phyloP scores from a whole-genome alignment of 1,284 basidiomycete genomes.

The Phlebopus sp. region DNA sequence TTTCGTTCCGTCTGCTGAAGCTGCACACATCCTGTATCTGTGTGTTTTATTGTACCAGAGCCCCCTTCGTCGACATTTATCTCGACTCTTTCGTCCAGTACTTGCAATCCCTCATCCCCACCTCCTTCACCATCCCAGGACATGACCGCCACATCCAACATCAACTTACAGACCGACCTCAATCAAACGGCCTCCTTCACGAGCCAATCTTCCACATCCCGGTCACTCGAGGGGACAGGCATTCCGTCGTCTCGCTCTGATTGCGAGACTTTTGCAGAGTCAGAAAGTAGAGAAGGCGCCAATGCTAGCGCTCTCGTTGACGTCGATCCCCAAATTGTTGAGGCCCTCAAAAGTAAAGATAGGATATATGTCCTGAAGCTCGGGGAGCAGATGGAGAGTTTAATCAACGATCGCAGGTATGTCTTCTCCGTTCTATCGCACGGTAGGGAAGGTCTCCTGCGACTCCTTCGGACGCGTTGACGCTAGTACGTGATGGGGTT shows the following conservation, averaged over 20 bases:
- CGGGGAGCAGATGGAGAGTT: slow-evolving; percentile 74
- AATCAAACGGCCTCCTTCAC: slow-evolving; percentile 6
- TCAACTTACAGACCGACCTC: slow-evolving; percentile 12
- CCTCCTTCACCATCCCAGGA: slow-evolving; percentile 10
- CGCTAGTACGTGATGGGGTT: slow-evolving; percentile 9
- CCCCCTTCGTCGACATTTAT: slow-evolving; percentile 7
- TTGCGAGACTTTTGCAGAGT: slow-evolving; percentile 30
- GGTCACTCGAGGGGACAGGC: slow-evolving; percentile 2
- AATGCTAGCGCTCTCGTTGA: slow-evolving; percentile 29
- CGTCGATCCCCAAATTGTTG: slow-evolving; percentile 69
- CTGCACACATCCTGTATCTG: slow-evolving; percentile 14
- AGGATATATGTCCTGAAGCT: slow-evolving; percentile 80
- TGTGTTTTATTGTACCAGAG: slow-evolving; percentile 9
- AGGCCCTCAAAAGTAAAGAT: slow-evolving; percentile 83
- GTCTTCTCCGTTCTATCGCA: slow-evolving; percentile 26
- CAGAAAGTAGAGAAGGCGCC: slow-evolving; percentile 21
- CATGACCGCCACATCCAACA: slow-evolving; percentile 11
- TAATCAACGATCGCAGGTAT: slow-evolving; percentile 70
- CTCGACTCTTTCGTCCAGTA: slow-evolving; percentile 2
- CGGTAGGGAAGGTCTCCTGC: not conserved
- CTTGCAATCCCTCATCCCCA: slow-evolving; percentile 14
- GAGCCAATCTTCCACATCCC: slow-evolving; percentile 3
- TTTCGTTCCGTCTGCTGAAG: slow-evolving; percentile 7
- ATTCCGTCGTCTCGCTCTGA: slow-evolving; percentile 22
- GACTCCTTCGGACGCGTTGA: slow-evolving; percentile 5